These are phyloP conservation scores for Dioscorea dumetorum DNA, from an alignment of 106 monocot genomes.

Conservation along the genomic window DNA sequence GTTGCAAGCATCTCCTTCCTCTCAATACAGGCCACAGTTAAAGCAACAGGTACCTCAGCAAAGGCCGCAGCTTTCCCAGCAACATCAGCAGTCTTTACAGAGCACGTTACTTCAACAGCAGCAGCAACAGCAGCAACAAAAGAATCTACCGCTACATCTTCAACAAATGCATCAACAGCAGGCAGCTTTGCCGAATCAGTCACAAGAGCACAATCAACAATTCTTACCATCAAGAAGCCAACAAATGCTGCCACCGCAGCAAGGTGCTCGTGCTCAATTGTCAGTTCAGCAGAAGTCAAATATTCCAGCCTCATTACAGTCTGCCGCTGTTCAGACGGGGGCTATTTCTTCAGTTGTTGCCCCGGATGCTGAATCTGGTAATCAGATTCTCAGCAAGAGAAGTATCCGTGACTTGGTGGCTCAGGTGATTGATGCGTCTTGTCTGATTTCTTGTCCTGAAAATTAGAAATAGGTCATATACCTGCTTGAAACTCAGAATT, in stretches of 20 bases:
- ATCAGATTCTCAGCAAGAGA: constrained; percentile 62
- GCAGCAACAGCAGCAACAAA: constrained; percentile 23
- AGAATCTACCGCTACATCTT: constrained; percentile 18
- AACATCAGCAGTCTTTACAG: constrained; percentile 20
- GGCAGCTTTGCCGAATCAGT: constrained; percentile 5
- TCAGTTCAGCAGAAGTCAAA: constrained; percentile 27
- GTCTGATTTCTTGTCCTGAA: too few species aligned
- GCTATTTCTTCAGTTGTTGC: constrained; percentile 12
- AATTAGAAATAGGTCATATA: too few species aligned
- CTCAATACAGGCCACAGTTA: constrained; percentile 46
- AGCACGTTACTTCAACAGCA: constrained; percentile 20
- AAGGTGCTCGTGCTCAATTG: constrained; percentile 21
- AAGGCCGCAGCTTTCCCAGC: constrained; percentile 35
- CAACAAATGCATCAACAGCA: constrained; percentile 8
- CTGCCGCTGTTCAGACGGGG: constrained; percentile 23
- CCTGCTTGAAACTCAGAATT: too few species aligned
- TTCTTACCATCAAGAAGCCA: constrained; percentile 23
- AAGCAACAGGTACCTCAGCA: constrained; percentile 46
- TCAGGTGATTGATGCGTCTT: constrained; percentile 34
- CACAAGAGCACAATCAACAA: constrained; percentile 29
- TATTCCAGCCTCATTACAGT: constrained; percentile 10
- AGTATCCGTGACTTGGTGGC: constrained; percentile 68
- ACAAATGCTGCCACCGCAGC: constrained; percentile 29
- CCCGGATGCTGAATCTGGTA: constrained; percentile 33
- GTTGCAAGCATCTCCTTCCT: constrained; percentile 27